Conservation (phyloP, 2,329 filamentous ascomycete species). For the Nothomitra cinnamomea region DNA sequence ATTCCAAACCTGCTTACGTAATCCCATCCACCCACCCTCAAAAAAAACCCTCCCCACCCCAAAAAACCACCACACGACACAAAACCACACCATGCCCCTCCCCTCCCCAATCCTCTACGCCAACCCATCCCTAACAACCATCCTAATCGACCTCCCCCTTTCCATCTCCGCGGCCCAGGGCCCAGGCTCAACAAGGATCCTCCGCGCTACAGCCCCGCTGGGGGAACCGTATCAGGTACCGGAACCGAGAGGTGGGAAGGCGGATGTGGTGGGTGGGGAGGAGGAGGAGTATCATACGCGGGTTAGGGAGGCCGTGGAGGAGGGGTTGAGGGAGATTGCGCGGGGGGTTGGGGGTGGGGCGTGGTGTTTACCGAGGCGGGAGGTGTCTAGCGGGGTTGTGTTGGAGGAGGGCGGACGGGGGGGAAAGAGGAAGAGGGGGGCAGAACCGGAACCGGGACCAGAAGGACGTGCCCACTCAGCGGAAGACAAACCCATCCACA, state of each 20-base stretch:
- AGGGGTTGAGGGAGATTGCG: background rate
- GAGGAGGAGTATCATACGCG: conserved; percentile 24
- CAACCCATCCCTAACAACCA: conserved; percentile 26
- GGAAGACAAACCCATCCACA: background rate
- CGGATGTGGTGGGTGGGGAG: conserved; percentile 23
- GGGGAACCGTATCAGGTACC: conserved; percentile 29
- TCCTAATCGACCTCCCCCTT: conserved; percentile 38
- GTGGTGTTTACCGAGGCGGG: background rate
- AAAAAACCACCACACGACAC: too few species aligned
- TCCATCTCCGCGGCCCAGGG: conserved; percentile 39
- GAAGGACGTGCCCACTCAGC: background rate
- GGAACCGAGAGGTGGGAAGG: conserved; percentile 33
- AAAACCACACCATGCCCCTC: background rate
- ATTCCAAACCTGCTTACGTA: too few species aligned
- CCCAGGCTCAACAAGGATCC: conserved; percentile 11
- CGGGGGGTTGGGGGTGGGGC: background rate
- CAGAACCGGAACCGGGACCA: too few species aligned
- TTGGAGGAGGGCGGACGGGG: background rate
- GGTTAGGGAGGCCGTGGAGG: conserved; percentile 15
- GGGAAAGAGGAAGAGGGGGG: background rate
- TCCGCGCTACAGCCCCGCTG: conserved; percentile 30
- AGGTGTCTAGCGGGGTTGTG: background rate
- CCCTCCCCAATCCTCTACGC: conserved; percentile 30
- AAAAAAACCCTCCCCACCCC: too few species aligned
- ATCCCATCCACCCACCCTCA: too few species aligned